Evolutionary conservation across 2,329 filamentous ascomycete genomes (phyloP), one percentile per base, ranked within the genome.

Genomic region (Penicillium expansum): DNA sequence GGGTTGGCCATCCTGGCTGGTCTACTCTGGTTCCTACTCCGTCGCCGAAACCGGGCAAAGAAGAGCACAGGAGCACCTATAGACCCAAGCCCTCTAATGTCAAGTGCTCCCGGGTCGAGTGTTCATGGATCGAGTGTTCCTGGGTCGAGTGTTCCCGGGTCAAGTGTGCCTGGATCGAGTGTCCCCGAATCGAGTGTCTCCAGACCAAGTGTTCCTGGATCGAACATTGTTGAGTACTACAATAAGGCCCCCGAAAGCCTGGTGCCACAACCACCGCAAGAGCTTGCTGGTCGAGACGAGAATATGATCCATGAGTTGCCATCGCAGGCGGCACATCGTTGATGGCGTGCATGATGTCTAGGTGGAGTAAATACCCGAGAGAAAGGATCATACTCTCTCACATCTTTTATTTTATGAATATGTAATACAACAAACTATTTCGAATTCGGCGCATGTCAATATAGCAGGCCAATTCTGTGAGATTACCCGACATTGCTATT

Each of bases 21-120:
- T 5, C 38, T 64, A 6, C 13, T 63, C 14, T 62, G 59, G 57
- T 64, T 60, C 22, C n/a, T 63, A 20, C 29, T 64, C 11, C 60
- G 53, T 35, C 58, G 58, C 16, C 50, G 41, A 33, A 42, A 42
- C 13, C 20, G 8, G 7, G 11, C 37, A 29, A 39, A 33, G 1
- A 22, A 48, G 5, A 50, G 16, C n/a, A 13, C 27, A 18, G 35
- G 5, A 16, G 8, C 16, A 24, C 39, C 41, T 13, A 29, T 32
- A 24, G 39, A 52, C 22, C 50, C 39, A 16, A 30, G 22, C n/a
- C 50, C 50, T 37, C 50, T 52, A 5, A 37, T 52, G 30, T 45
- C 50, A n/a, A 48, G 33, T 30, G 33, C 27, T 5, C 43, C 35
- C 4, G 20, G 2, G 11, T 39, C 32, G 5, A 53, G n/a, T 20